Evolutionary conservation across 2,329 filamentous ascomycete species (phyloP).

Genomic region (Escovopsis sp.): DNA sequence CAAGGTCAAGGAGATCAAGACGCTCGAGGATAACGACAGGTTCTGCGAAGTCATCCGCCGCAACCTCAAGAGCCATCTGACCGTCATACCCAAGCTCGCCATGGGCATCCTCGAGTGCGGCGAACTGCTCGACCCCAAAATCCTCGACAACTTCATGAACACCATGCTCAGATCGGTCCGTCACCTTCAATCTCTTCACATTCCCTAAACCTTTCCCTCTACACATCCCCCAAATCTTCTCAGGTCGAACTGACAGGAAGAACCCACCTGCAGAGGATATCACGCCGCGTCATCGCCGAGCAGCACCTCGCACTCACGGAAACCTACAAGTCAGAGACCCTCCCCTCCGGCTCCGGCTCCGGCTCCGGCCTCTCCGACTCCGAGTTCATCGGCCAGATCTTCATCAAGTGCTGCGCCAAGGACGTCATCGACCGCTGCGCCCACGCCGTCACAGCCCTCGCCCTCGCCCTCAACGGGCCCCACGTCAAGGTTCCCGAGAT

Average conservation of each 20-base stretch:
- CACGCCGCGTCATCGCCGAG: slow-evolving; percentile 88
- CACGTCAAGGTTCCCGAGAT: slow-evolving; percentile 64
- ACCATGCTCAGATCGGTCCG: slow-evolving; percentile 75
- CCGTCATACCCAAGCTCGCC: slow-evolving; percentile 84
- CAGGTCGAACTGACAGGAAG: no score
- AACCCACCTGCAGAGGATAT: slow-evolving; percentile 54
- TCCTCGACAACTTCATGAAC: slow-evolving; percentile 91
- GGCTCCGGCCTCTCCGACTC: slow-evolving; percentile 55
- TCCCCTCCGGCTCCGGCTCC: slow-evolving; percentile 64
- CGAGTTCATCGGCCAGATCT: slow-evolving; percentile 91
- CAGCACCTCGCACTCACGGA: slow-evolving; percentile 92
- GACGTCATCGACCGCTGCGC: slow-evolving; percentile 81
- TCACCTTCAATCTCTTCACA: background rate
- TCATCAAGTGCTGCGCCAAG: slow-evolving; percentile 79
- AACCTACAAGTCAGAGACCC: slow-evolving; percentile 56
- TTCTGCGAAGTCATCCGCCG: slow-evolving; percentile 69
- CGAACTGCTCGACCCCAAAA: slow-evolving; percentile 62
- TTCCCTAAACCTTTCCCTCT: background rate
- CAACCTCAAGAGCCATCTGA: slow-evolving; percentile 75
- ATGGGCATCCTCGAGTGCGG: slow-evolving; percentile 90
- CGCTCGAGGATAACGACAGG: slow-evolving; percentile 74
- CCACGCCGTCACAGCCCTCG: slow-evolving; percentile 58
- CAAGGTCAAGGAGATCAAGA: slow-evolving; percentile 68
- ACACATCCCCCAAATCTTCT: background rate
- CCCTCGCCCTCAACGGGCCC: slow-evolving; percentile 59